These are phyloP conservation scores for Myochromella boudieri DNA, from an alignment of 768 basidiomycete species.

Conservation along the genomic window DNA sequence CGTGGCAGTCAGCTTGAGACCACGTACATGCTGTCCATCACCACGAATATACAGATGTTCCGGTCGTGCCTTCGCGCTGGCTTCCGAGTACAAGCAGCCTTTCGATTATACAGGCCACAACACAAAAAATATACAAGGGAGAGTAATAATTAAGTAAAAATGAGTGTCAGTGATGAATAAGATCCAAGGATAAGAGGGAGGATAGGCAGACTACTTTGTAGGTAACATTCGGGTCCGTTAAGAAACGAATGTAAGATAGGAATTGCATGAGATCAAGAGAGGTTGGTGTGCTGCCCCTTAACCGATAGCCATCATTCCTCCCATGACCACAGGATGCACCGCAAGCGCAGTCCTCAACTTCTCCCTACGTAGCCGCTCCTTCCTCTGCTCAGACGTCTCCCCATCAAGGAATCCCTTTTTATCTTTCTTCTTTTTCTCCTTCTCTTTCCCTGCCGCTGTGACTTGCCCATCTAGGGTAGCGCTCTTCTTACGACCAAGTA, in stretches of 20 bases:
- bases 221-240: no score
- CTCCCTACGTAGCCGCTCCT: constrained; percentile 16
- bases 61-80: no score
- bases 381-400: constrained; percentile 16
- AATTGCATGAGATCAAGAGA: no score
- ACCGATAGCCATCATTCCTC: constrained; percentile 16
- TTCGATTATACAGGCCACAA: no score
- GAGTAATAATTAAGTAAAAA: constrained; percentile 7
- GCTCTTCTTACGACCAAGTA: constrained; percentile 20
- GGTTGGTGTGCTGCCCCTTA: background rate
- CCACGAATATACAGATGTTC: no score
- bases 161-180: no score
- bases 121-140: constrained; percentile 9
- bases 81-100: no score
- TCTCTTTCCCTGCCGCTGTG: constrained; percentile 16
- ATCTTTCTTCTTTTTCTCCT: constrained; percentile 28
- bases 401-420: constrained; percentile 12
- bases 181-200: constrained; percentile 8
- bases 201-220: no score
- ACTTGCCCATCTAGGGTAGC: constrained; percentile 1
- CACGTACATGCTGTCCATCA: no score
- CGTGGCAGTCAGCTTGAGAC: no score
- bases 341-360: constrained; percentile 10
- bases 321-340: constrained; percentile 15
- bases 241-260: no score